These are phyloP conservation scores for Pseudogymnoascus sp. DNA, from an alignment of 2,329 filamentous ascomycete species.

Conservation along the genomic window DNA sequence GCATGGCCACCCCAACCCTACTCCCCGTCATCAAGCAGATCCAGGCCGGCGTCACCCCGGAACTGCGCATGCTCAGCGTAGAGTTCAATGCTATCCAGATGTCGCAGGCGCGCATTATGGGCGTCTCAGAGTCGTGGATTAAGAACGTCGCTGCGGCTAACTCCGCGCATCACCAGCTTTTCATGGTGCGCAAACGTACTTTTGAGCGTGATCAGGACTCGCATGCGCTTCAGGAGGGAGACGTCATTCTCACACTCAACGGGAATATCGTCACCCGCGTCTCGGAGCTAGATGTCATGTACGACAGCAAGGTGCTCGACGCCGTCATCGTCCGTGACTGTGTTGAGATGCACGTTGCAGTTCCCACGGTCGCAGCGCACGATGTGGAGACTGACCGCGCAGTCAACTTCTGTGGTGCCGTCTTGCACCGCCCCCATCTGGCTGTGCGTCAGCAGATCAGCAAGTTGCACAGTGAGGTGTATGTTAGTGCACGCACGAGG, in stretches of 20 bases:
- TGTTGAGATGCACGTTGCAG: constrained; percentile 66
- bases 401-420: constrained; percentile 89
- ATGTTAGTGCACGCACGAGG: constrained; percentile 79
- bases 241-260: constrained; percentile 87
- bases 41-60: constrained; percentile 69
- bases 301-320: constrained; percentile 75
- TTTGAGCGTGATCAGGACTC: constrained; percentile 57
- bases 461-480: constrained; percentile 92
- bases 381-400: constrained; percentile 90
- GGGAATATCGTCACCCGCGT: constrained; percentile 88
- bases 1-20: constrained; percentile 79
- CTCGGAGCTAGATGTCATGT: constrained; percentile 93
- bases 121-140: constrained; percentile 93
- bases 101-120: constrained; percentile 95
- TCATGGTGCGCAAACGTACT: constrained; percentile 92
- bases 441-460: constrained; percentile 96
- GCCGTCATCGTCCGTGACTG: constrained; percentile 83
- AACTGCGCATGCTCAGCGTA: constrained; percentile 83
- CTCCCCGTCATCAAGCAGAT: constrained; percentile 85
- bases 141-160: constrained; percentile 82
- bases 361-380: constrained; percentile 80
- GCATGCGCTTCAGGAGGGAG: constrained; percentile 75
- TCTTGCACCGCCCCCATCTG: constrained; percentile 88
- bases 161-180: constrained; percentile 87
- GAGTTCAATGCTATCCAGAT: constrained; percentile 95